phyloP scores from a whole-genome alignment of 164 flowering plant species.

The Tetrastigma voinierianum region DNA sequence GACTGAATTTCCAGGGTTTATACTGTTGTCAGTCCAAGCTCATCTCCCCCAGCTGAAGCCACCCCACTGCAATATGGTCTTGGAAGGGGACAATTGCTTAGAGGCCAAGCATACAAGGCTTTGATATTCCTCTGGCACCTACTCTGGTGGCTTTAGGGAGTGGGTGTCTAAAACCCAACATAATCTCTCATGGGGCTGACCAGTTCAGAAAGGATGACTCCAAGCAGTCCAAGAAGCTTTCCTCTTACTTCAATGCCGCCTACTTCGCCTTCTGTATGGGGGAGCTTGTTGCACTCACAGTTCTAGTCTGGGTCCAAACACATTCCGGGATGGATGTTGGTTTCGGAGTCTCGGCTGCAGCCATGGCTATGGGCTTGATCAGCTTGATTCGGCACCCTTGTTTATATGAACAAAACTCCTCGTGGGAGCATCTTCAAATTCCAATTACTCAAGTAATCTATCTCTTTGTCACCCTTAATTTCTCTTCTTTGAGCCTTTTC shows the following conservation, averaged over 20 bases:
- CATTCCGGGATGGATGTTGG: slow-evolving; percentile 96
- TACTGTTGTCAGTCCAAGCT: slow-evolving; percentile 85
- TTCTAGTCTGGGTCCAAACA: slow-evolving; percentile 90
- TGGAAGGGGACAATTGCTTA: slow-evolving; percentile 25
- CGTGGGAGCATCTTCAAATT: slow-evolving; percentile 80
- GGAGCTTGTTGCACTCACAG: slow-evolving; percentile 80
- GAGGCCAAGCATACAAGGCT: slow-evolving; percentile 43
- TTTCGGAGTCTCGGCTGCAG: slow-evolving; percentile 84
- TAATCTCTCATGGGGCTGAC: slow-evolving; percentile 94
- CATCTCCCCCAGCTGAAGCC: slow-evolving; percentile 90
- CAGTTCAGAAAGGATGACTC: slow-evolving; percentile 61
- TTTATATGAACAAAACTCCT: slow-evolving; percentile 79
- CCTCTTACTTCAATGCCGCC: slow-evolving; percentile 87
- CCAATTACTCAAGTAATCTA: slow-evolving; percentile 79
- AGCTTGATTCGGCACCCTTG: slow-evolving; percentile 61
- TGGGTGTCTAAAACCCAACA: slow-evolving; percentile 95
- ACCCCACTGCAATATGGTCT: slow-evolving; percentile 61
- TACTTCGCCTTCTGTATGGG: slow-evolving; percentile 96
- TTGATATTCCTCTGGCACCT: slow-evolving; percentile 40
- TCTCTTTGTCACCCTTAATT: too few species aligned
- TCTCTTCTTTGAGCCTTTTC: too few species aligned
- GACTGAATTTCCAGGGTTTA: slow-evolving; percentile 44
- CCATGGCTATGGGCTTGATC: slow-evolving; percentile 83
- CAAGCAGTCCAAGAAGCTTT: slow-evolving; percentile 67
- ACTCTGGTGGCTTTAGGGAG: slow-evolving; percentile 84